Evolutionary conservation across 2,329 filamentous ascomycete genomes (phyloP), one percentile per base, ranked within the genome.

Genomic region (Metarhizium robertsii): DNA sequence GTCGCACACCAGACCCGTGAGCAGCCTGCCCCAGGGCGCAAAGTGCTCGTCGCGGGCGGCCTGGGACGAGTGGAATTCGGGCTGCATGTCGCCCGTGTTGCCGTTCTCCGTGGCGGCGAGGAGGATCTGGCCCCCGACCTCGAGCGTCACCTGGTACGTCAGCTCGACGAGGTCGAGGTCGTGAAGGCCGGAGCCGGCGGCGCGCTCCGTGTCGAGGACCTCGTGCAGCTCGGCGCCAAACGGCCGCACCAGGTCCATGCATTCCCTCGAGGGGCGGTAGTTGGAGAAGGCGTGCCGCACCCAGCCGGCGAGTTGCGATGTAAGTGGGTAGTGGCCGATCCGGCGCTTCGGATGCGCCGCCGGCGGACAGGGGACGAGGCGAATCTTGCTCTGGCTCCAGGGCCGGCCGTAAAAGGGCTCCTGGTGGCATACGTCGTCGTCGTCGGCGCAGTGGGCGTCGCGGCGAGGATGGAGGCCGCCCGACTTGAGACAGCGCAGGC

Each of bases 1-100:
- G 30, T 59, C 58, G 45, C 56, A 54, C 6, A 47, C 53, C 6
- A 59, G 45, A 0, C 55, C 58, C 2, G 58, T 59, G 40, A 59
- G 53, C 6, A 59, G 49, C 49, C 36, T 54, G 2, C 56, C 56
- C 53, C 56, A 57, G 14, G 53, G 47, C 3, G 40, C 14, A 14
- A 55, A 57, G 14, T 57, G 56, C 14, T 55, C 53, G 34, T 55
- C 50, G 10, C 52, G 47, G 1, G 56, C 53, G 4, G 56, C 50
- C 13, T 30, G 40, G 16, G 56, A 57, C 0, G 53, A 51, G 25
- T 53, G 53, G 7, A 47, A 51, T 13, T 55, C 47, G 30, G 11
- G 13, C 46, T 48, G 16, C 2, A 49, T 20, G 3, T 8, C 40
- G 30, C 18, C n/a, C 3, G 50, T n/a, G 18, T 47, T 10, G 51